Conservation (phyloP, 2,329 filamentous ascomycete species). For the Daldinia eschscholtzii region DNA sequence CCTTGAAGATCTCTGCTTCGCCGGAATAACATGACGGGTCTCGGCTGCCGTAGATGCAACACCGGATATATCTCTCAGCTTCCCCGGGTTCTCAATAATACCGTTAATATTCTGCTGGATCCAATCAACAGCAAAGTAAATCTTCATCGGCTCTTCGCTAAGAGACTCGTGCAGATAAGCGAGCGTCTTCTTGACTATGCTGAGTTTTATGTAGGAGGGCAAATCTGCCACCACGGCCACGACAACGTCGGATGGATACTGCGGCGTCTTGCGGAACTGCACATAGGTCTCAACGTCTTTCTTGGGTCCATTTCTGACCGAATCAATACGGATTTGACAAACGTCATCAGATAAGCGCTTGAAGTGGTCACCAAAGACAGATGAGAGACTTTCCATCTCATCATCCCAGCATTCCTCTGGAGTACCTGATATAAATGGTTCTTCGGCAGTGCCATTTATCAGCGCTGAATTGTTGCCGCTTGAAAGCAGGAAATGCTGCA, state of each 20-base stretch:
- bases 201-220: constrained; percentile 93
- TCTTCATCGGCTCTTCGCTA: constrained; percentile 85
- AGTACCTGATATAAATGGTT: constrained; percentile 62
- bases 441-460: constrained; percentile 54
- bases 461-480: constrained; percentile 54
- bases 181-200: constrained; percentile 82
- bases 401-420: constrained; percentile 82
- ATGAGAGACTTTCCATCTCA: constrained; percentile 84
- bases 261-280: constrained; percentile 77
- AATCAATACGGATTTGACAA: constrained; percentile 77
- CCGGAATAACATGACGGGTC: constrained; percentile 53
- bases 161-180: constrained; percentile 77
- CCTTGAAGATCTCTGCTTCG: constrained; percentile 56
- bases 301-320: constrained; percentile 64
- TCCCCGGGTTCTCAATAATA: constrained; percentile 89
- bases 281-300: constrained; percentile 66
- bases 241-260: constrained; percentile 79
- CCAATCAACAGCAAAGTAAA: constrained; percentile 93
- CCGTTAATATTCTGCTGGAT: constrained; percentile 83
- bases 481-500: constrained; percentile 77
- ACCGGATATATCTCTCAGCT: constrained; percentile 84
- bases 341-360: constrained; percentile 69
- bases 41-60: constrained; percentile 77
- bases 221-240: constrained; percentile 78
- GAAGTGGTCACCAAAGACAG: constrained; percentile 85